These are phyloP conservation scores for Pseudogymnoascus sp. DNA, from an alignment of 2,329 filamentous ascomycete genomes.

Conservation along the genomic window DNA sequence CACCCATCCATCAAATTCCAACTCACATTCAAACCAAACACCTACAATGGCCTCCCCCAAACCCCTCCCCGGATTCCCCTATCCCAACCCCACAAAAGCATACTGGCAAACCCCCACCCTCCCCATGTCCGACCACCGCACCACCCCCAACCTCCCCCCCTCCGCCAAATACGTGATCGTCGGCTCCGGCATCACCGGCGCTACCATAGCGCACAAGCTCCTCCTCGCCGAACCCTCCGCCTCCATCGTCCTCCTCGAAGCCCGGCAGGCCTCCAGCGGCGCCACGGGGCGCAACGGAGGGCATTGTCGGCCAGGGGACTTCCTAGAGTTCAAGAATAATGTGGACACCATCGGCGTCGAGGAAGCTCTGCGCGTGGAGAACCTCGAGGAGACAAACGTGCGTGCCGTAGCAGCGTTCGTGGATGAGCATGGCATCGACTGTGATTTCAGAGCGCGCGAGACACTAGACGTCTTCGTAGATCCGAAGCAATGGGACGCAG, in stretches of 20 bases:
- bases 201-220: constrained; percentile 20
- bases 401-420: constrained; percentile 8
- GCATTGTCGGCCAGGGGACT: constrained; percentile 27
- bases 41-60: neutral
- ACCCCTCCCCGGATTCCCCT: constrained; percentile 20
- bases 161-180: constrained; percentile 17
- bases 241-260: constrained; percentile 29
- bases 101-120: constrained; percentile 31
- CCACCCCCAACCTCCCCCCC: constrained; percentile 14
- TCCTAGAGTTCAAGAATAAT: constrained; percentile 24
- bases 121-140: constrained; percentile 24
- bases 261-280: constrained; percentile 28
- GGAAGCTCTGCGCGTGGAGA: constrained; percentile 35
- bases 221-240: constrained; percentile 20
- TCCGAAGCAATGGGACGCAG: neutral
- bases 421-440: constrained; percentile 12
- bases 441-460: constrained; percentile 15
- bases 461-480: constrained; percentile 5
- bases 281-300: constrained; percentile 33
- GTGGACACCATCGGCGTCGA: constrained; percentile 27
- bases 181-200: constrained; percentile 21
- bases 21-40: neutral
- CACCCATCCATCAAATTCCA: neutral
- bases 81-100: constrained; percentile 23
- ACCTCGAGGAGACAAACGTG: constrained; percentile 10